Percentiles rank a stretch among this genome's conserved stretches.
phyloP scores from a whole-genome alignment of 1,284 basidiomycete species.

The Ganoderma resinaceum region DNA sequence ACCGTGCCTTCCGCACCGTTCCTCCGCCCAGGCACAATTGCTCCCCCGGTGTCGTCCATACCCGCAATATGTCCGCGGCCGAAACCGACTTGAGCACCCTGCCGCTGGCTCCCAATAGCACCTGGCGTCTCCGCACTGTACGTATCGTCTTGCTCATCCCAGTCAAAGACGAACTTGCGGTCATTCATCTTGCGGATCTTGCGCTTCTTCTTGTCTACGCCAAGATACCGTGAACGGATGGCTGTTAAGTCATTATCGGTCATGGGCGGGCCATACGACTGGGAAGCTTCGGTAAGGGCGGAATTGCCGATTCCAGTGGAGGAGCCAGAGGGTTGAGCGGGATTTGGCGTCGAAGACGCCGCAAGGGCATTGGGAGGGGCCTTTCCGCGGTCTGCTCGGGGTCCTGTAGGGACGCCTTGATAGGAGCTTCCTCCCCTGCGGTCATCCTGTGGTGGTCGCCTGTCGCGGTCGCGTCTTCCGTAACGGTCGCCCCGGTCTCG shows the following conservation, averaged over 20 bases:
- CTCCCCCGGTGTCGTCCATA: constrained; percentile 79
- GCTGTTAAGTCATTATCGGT: constrained; percentile 78
- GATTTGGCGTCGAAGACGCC: constrained; percentile 54
- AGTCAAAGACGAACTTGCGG: constrained; percentile 98
- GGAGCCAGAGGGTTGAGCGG: constrained; percentile 44
- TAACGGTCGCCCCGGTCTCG: constrained; percentile 38
- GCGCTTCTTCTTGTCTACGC: constrained; percentile 91
- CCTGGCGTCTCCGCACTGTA: constrained; percentile 71
- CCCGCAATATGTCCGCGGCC: constrained; percentile 85
- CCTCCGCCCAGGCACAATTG: constrained; percentile 37
- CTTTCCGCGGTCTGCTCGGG: constrained; percentile 75
- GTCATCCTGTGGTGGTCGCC: constrained; percentile 40
- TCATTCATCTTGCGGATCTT: constrained; percentile 94
- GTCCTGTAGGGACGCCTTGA: constrained; percentile 79
- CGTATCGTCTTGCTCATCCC: constrained; percentile 95
- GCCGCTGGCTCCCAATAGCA: constrained; percentile 69
- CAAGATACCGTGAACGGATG: constrained; percentile 89
- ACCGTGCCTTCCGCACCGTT: constrained; percentile 51
- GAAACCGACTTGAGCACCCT: constrained; percentile 87
- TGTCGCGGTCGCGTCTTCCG: constrained; percentile 42
- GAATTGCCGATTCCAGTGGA: constrained; percentile 23
- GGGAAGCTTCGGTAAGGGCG: constrained; percentile 44
- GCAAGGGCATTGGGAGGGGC: constrained; percentile 42
- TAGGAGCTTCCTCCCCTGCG: constrained; percentile 42
- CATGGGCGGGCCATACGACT: constrained; percentile 72